Percentiles rank a stretch among this genome's conserved stretches.
These are phyloP conservation scores for Oehlia diaphana DNA, from an alignment of 192 early-diverging fungal genomes.

Conservation along the genomic window DNA sequence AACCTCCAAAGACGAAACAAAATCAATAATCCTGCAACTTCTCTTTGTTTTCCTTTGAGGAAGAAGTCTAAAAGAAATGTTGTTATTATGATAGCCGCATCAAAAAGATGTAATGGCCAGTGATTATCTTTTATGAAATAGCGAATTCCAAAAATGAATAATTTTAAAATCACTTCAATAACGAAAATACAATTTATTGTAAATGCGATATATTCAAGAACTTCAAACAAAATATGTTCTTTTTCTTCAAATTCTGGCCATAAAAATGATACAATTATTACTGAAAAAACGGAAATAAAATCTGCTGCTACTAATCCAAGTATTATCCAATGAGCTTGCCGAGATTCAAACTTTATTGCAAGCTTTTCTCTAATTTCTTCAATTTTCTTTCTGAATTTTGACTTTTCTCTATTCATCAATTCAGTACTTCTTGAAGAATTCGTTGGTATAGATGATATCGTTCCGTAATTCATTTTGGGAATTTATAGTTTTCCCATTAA, in stretches of 20 bases:
- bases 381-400: not conserved
- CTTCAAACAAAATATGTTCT: conserved; percentile 40
- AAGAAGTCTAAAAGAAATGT: conserved; percentile 53
- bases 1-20: conserved; percentile 59
- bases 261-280: conserved; percentile 37
- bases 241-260: conserved; percentile 29
- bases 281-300: conserved; percentile 37
- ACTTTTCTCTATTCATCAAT: not conserved
- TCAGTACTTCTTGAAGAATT: not conserved
- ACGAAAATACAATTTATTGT: conserved; percentile 50
- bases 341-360: not conserved
- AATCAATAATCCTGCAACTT: conserved; percentile 52
- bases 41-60: conserved; percentile 53
- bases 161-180: conserved; percentile 47
- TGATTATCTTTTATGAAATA: conserved; percentile 34
- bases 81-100: conserved; percentile 48
- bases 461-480: not conserved
- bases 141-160: conserved; percentile 48
- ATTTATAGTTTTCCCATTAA: no score
- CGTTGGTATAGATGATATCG: not conserved
- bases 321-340: conserved; percentile 22
- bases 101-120: conserved; percentile 46
- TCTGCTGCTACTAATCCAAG: conserved; percentile 36
- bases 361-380: not conserved
- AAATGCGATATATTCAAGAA: conserved; percentile 39